Evolutionary conservation across 1,284 basidiomycete genomes (phyloP).

Genomic region (Ustilago crameri): DNA sequence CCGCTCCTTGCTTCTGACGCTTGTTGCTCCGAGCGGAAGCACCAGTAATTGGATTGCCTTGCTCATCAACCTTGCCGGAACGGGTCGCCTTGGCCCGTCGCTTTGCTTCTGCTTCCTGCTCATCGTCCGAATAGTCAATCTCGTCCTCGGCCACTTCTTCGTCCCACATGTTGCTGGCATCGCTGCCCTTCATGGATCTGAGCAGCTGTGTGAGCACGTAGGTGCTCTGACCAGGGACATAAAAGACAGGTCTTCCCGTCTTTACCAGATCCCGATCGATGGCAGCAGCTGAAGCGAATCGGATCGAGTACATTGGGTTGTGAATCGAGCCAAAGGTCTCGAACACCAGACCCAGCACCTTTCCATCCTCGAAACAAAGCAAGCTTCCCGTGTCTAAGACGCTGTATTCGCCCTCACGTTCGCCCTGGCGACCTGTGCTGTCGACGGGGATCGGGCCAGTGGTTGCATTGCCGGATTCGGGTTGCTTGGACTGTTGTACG

Average conservation of each 20-base stretch:
- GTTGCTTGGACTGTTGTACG: conserved; percentile 19
- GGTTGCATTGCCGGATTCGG: conserved; percentile 1
- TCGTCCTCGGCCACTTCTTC: conserved; percentile 87
- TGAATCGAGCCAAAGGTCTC: conserved; percentile 90
- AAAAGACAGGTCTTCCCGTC: conserved; percentile 73
- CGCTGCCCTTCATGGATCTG: conserved; percentile 77
- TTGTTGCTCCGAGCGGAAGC: conserved; percentile 24
- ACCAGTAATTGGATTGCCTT: conserved; percentile 31
- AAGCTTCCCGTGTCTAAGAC: conserved; percentile 92
- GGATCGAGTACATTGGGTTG: conserved; percentile 84
- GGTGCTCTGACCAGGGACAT: conserved; percentile 79
- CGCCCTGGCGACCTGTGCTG: conserved; percentile 46
- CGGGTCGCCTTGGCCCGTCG: conserved; percentile 65
- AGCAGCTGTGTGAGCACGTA: conserved; percentile 81
- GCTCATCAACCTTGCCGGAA: conserved; percentile 20
- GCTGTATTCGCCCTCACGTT: conserved; percentile 59
- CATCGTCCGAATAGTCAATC: conserved; percentile 89
- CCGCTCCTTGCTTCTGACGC: conserved; percentile 31
- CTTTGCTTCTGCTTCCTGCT: conserved; percentile 80
- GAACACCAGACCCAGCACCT: conserved; percentile 84
- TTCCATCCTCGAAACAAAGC: conserved; percentile 83
- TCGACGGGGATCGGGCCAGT: conserved; percentile 32
- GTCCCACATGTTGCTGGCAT: conserved; percentile 90
- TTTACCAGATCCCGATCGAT: conserved; percentile 41
- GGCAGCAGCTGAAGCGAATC: conserved; percentile 68